These are phyloP conservation scores for Handroanthus guayacan DNA, from an alignment of 257 asterid species.

Conservation along the genomic window DNA sequence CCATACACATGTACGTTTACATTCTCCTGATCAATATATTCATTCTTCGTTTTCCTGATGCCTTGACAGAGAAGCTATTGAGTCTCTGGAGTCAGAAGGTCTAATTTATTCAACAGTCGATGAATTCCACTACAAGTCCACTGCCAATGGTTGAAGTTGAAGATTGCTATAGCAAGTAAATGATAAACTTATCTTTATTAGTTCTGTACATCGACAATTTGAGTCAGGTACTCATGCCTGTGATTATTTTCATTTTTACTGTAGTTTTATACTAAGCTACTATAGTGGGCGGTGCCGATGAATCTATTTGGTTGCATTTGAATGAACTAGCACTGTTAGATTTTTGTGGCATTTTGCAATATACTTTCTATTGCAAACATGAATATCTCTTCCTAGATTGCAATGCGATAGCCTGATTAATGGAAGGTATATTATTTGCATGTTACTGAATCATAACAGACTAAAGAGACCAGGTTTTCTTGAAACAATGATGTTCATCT, in stretches of 20 bases:
- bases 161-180: conserved; percentile 18
- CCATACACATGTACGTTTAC: neutral
- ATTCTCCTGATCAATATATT: conserved; percentile 13
- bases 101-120: conserved; percentile 74
- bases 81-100: conserved; percentile 71
- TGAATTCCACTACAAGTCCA: conserved; percentile 76
- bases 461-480: no score
- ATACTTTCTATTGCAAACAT: neutral
- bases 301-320: neutral
- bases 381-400: neutral
- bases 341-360: neutral
- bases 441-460: neutral
- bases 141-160: conserved; percentile 62
- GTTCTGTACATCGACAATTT: conserved; percentile 2
- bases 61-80: conserved; percentile 67
- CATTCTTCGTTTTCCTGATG: conserved; percentile 30
- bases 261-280: neutral
- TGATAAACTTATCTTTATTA: neutral
- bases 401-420: neutral
- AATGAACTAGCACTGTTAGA: conserved; percentile 1
- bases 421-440: no score
- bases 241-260: neutral
- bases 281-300: neutral
- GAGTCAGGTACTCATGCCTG: neutral
- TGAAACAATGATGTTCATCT: no score